Percentiles rank a stretch among this genome's conserved stretches.
Evolutionary conservation across 192 early-diverging fungal genomes (phyloP).

Genomic region (Kickxella alabastrina): DNA sequence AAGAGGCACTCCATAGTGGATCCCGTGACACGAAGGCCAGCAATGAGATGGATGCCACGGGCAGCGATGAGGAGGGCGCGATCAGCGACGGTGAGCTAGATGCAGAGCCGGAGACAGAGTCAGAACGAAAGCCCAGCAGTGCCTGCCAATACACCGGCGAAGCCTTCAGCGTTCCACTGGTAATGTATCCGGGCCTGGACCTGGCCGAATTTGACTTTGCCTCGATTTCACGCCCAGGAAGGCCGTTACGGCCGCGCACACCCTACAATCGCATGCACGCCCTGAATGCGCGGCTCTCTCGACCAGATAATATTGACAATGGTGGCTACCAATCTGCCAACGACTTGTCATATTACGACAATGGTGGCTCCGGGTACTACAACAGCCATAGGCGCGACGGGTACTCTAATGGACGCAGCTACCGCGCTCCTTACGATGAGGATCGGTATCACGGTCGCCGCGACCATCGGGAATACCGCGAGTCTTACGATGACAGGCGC

Average conservation of each 20-base stretch:
- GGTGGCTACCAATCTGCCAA: not conserved
- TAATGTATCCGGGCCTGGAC: conserved; percentile 34
- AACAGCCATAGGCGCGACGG: too few relatives aligned
- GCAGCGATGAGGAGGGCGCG: conserved; percentile 34
- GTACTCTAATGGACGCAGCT: too few relatives aligned
- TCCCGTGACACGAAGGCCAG: too few relatives aligned
- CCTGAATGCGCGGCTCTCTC: not conserved
- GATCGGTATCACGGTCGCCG: too few relatives aligned
- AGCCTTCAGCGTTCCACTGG: conserved; percentile 27
- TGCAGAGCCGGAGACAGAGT: not conserved
- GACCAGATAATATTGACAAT: too few relatives aligned
- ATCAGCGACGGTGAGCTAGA: conserved; percentile 9
- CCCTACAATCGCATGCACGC: not conserved
- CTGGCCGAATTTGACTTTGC: conserved; percentile 34
- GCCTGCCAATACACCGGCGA: not conserved
- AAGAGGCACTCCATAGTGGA: too few relatives aligned
- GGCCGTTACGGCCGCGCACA: conserved; percentile 9
- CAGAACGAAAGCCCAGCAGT: not conserved
- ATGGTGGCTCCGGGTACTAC: not conserved
- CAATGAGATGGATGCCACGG: not conserved
- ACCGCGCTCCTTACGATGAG: too few relatives aligned
- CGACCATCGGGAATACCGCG: too few relatives aligned
- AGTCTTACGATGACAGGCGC: too few relatives aligned
- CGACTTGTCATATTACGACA: not conserved
- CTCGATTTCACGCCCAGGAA: conserved; percentile 11